phyloP scores from a whole-genome alignment of 176 grass and related monocot genomes.

The Triticum dicoccoides region DNA sequence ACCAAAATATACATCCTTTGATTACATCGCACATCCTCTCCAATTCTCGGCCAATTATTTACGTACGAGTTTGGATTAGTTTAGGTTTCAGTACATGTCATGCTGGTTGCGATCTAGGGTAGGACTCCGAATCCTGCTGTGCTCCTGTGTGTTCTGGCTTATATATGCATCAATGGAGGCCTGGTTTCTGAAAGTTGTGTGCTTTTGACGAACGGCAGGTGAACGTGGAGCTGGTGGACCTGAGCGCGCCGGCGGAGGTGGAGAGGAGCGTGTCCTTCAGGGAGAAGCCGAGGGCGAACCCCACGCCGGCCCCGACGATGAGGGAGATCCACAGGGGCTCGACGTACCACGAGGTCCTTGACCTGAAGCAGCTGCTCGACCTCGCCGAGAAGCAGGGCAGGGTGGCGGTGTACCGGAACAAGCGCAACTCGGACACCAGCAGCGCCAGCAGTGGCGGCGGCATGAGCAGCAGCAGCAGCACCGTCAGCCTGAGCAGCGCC shows the following conservation, averaged over 20 bases:
- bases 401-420: constrained; percentile 38
- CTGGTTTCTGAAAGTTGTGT: background rate
- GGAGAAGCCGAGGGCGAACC: constrained; percentile 20
- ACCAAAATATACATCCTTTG: background rate
- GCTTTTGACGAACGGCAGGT: constrained; percentile 32
- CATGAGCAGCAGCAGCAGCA: constrained; percentile 35
- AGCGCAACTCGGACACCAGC: constrained; percentile 34
- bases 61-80: background rate
- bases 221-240: constrained; percentile 46
- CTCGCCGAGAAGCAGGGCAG: constrained; percentile 45
- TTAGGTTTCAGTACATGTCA: background rate
- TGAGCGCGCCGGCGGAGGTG: background rate
- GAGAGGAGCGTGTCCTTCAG: constrained; percentile 3
- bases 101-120: background rate
- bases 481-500: constrained; percentile 36
- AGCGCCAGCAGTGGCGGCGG: constrained; percentile 13
- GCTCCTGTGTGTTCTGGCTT: background rate
- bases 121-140: background rate
- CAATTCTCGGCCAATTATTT: background rate
- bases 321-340: constrained; percentile 10
- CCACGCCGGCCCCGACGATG: background rate
- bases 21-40: background rate
- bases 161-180: background rate
- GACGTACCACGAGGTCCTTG: constrained; percentile 28
- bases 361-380: constrained; percentile 52